Conservation (phyloP, 208 protist species). For the Leishmania lainsoni region DNA sequence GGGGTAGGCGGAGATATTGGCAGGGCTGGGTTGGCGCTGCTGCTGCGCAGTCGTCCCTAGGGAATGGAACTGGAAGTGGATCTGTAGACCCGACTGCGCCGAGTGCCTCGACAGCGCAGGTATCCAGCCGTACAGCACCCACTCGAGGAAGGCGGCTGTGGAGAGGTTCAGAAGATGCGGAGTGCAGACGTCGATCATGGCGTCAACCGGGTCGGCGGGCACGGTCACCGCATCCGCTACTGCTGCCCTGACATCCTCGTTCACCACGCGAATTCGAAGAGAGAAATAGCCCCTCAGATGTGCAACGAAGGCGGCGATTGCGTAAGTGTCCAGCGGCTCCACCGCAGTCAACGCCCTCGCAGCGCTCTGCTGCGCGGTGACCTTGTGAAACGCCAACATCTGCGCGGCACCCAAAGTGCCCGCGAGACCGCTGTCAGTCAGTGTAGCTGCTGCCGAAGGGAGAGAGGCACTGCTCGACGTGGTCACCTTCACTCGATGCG, state of each 20-base stretch:
- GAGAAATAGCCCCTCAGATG: conserved; percentile 25
- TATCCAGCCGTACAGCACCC: conserved; percentile 50
- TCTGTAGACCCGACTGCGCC: conserved; percentile 6
- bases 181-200: conserved; percentile 19
- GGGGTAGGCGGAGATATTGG: background rate
- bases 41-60: background rate
- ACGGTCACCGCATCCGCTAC: background rate
- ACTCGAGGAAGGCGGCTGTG: conserved; percentile 63
- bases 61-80: conserved; percentile 19
- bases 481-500: conserved; percentile 22
- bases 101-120: background rate
- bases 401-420: conserved; percentile 15
- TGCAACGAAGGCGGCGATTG: background rate
- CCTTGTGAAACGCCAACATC: conserved; percentile 12
- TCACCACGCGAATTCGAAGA: conserved; percentile 12
- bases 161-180: conserved; percentile 65
- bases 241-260: background rate
- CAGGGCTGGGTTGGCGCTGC: conserved; percentile 1
- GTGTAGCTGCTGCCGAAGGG: background rate
- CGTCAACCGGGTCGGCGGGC: conserved; percentile 1
- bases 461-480: background rate
- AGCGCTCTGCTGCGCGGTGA: conserved; percentile 13
- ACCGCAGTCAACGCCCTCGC: background rate
- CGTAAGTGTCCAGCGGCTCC: conserved; percentile 1
- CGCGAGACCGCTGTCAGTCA: background rate